phyloP scores from a whole-genome alignment of 202 grass and related monocot genomes.

The Setaria italica region DNA sequence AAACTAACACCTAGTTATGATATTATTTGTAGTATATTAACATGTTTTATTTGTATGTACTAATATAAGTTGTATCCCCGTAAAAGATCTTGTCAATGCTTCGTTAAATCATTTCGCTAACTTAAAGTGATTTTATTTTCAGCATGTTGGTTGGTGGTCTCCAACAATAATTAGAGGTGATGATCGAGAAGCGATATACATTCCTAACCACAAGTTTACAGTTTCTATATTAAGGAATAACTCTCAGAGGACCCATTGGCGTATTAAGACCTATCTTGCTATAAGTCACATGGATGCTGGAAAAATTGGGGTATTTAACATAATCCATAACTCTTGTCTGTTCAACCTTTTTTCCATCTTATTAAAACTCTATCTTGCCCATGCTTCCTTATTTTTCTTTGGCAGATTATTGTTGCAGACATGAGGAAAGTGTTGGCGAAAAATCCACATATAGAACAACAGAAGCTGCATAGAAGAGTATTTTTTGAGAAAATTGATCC shows the following conservation, averaged over 20 bases:
- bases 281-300: slow-evolving; percentile 96
- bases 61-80: not conserved
- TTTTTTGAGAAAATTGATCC: slow-evolving; percentile 96
- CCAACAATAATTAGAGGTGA: slow-evolving; percentile 95
- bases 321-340: not conserved
- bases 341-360: slow-evolving; percentile 6
- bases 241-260: slow-evolving; percentile 89
- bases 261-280: slow-evolving; percentile 97
- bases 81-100: slow-evolving; percentile 35
- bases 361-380: slow-evolving; percentile 28
- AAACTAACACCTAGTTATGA: slow-evolving; percentile 20
- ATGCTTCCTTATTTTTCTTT: slow-evolving; percentile 47
- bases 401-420: slow-evolving; percentile 89
- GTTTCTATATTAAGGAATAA: slow-evolving; percentile 96
- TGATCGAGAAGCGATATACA: slow-evolving; percentile 95
- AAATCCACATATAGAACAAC: slow-evolving; percentile 90
- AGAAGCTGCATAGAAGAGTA: slow-evolving; percentile 93
- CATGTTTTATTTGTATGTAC: slow-evolving; percentile 14
- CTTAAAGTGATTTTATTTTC: slow-evolving; percentile 47
- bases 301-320: slow-evolving; percentile 83
- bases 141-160: slow-evolving; percentile 99
- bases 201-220: slow-evolving; percentile 99
- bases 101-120: slow-evolving; percentile 5
- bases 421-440: slow-evolving; percentile 98
- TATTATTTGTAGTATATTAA: slow-evolving; percentile 29